Evolutionary conservation across 176 grass and related monocot species (phyloP).

Genomic region (Raddia distichophylla): DNA sequence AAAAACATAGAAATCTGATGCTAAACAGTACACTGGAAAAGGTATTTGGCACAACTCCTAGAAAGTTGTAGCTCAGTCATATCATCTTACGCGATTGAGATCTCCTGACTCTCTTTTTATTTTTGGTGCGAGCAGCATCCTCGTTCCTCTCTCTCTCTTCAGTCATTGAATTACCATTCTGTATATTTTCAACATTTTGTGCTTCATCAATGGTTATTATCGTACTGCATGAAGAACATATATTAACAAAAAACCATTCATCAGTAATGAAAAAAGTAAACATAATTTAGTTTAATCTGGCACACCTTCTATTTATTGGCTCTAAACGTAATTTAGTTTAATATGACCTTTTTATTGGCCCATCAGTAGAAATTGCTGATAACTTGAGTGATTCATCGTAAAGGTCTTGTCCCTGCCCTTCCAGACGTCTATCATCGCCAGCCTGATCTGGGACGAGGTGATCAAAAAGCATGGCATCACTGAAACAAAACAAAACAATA

Average conservation of each 20-base stretch:
- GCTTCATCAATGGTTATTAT: conserved; percentile 46
- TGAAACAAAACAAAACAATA: background rate
- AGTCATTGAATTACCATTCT: conserved; percentile 26
- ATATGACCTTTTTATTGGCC: conserved; percentile 38
- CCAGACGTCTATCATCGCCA: conserved; percentile 15
- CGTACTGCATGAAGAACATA: conserved; percentile 52
- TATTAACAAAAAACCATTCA: conserved; percentile 31
- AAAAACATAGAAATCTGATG: conserved; percentile 15
- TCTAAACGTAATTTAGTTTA: background rate
- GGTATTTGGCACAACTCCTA: conserved; percentile 25
- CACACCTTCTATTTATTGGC: conserved; percentile 53
- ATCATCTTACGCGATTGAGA: conserved; percentile 64
- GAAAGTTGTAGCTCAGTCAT: conserved; percentile 43
- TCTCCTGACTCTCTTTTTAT: conserved; percentile 81
- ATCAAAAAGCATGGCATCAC: conserved; percentile 9
- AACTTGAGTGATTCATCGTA: conserved; percentile 31
- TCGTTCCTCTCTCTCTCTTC: conserved; percentile 41
- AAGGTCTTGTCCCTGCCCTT: conserved; percentile 39
- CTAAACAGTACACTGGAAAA: conserved; percentile 32
- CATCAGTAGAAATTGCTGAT: conserved; percentile 32
- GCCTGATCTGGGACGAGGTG: conserved; percentile 43
- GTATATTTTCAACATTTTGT: conserved; percentile 37
- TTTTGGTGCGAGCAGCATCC: conserved; percentile 51
- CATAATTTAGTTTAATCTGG: conserved; percentile 1
- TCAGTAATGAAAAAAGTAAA: conserved; percentile 25